Evolutionary conservation across 2,329 filamentous ascomycete species (phyloP), one percentile per base, ranked within the genome.

Genomic region (Paecilomyces variotii): DNA sequence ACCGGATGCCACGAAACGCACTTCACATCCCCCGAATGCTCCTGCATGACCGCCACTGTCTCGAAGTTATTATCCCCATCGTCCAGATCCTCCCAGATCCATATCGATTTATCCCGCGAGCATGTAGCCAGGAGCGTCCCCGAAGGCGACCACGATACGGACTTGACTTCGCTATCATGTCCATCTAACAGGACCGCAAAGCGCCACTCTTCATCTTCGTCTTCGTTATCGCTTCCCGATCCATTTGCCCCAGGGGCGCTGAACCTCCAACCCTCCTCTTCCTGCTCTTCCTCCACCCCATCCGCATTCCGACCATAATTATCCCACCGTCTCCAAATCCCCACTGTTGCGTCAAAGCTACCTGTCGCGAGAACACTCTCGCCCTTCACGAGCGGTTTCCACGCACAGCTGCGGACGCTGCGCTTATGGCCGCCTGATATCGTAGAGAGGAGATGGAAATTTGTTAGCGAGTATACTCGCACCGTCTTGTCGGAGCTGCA

Each of bases 1-100:
- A 87, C 85, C 0, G 91, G 91, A 71, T 94, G 92, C 94, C 94
- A 99, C 2, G 87, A 85, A 1, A 99, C 90, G 63, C 87, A 90
- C 74, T 99, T 99, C 64, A 99, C 92, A 75, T 99, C 94, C 25
- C 90, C 92, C 53, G 92, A 89, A 72, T 99, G 94, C 76, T 97
- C 94, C 74, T 90, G 91, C 68, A 97, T 81, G 56, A 97, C 93
- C 0, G 93, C 94, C 14, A 97, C 87, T 1, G 94, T 97, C 80
- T 99, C 94, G 79, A 92, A 97, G 72, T 97, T 94, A 72, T 96
- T 93, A 57, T 96, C 92, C 14, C 87, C 89, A 64, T 89, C 87
- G 57, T 78, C 77, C 57, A 97, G 84, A 72, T 97, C 94, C 75
- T 99, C 94, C 94, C 94, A 99, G 67, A 99, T 90, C 94, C 94